A percentile compares a stretch with the other conserved stretches of the same genome.
Evolutionary conservation across 257 asterid species (phyloP).

Genomic region (Solanum gandarillasii): DNA sequence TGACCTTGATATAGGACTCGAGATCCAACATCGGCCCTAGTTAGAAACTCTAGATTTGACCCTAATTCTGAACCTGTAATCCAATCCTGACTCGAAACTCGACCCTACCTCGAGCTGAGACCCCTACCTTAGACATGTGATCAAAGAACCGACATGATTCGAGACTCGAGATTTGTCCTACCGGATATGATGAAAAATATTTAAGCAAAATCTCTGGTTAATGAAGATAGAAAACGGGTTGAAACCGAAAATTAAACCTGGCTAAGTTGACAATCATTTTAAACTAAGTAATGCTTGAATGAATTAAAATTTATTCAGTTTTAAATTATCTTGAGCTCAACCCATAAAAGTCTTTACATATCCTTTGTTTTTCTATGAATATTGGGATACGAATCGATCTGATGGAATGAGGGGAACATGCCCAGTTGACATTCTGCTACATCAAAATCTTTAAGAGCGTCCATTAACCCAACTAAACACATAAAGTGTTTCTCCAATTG

Average conservation of each 20-base stretch:
- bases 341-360: no score
- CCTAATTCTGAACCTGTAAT: no score
- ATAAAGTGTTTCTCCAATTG: background rate
- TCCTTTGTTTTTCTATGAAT: background rate
- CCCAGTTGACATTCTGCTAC: background rate
- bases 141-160: no score
- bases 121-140: background rate
- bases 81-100: background rate
- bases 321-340: no score
- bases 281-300: no score
- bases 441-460: background rate
- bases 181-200: no score
- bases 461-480: background rate
- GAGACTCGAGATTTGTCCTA: background rate
- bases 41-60: background rate
- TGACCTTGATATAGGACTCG: background rate
- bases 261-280: background rate
- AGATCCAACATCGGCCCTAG: background rate
- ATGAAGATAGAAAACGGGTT: background rate
- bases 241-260: no score
- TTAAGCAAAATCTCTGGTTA: background rate
- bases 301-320: no score
- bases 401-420: background rate
- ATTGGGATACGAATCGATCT: background rate
- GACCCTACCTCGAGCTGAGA: background rate